phyloP scores from a whole-genome alignment of 257 asterid species.

The Primulina eburnea region DNA sequence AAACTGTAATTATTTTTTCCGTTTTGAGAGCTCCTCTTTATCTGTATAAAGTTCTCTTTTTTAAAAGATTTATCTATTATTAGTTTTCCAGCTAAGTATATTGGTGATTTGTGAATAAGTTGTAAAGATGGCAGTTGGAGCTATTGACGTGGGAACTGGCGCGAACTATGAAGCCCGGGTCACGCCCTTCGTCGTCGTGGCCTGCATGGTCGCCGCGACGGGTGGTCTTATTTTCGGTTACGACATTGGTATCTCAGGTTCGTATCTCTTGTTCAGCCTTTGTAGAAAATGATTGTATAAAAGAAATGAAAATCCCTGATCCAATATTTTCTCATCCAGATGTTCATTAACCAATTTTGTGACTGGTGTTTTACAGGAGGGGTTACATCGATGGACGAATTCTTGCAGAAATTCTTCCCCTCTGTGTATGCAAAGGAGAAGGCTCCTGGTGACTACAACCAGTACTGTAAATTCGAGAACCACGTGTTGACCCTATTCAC shows the following conservation, averaged over 20 bases:
- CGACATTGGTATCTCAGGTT: constrained; percentile 59
- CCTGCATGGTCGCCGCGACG: constrained; percentile 51
- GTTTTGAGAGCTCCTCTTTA: neutral
- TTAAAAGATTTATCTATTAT: neutral
- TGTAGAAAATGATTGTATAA: no score
- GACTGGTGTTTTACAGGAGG: constrained; percentile 40
- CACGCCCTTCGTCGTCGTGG: constrained; percentile 36
- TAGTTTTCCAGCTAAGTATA: neutral
- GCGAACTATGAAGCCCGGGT: constrained; percentile 40
- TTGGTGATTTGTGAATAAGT: neutral
- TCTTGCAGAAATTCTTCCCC: constrained; percentile 54
- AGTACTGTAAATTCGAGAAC: constrained; percentile 56
- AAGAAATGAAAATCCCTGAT: no score
- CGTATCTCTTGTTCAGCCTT: neutral
- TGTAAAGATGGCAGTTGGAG: constrained; percentile 39
- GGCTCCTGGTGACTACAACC: constrained; percentile 18
- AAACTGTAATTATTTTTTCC: neutral
- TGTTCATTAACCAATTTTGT: no score
- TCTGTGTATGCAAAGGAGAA: constrained; percentile 32
- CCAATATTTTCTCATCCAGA: no score
- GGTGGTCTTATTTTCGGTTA: constrained; percentile 62
- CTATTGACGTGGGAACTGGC: constrained; percentile 5
- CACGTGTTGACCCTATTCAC: constrained; percentile 55
- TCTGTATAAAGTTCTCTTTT: neutral
- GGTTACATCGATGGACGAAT: constrained; percentile 67